Evolutionary conservation across 2,329 filamentous ascomycete species (phyloP), one percentile per base, ranked within the genome.

Genomic region (Seiridium unicorne): DNA sequence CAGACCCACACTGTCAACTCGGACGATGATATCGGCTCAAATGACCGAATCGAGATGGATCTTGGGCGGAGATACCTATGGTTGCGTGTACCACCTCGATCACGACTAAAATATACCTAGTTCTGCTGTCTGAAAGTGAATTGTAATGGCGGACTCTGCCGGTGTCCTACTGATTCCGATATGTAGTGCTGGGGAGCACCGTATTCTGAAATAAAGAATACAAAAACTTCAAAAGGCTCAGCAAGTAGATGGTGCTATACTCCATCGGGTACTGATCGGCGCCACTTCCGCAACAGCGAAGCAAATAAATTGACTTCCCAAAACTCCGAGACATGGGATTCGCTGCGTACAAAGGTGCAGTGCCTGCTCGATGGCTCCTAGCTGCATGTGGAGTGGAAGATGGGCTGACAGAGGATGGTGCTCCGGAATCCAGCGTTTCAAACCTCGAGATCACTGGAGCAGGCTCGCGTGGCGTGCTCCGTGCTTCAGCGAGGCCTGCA

Each of bases 251-350:
- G 7, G 38, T 53, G 49, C 49, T 53, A 53, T 36, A n/a, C 49
- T 40, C 35, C n/a, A 53, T 53, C 10, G 11, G 35, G 49, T 18
- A 53, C 49, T 53, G 49, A 53, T 53, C 49, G 34, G 34, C 49
- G 18, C 31, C 32, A 31, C 49, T 38, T 32, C 31, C 32, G 31
- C 35, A 35, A 34, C 32, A 31, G 49, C 49, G 49, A 53, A 53
- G 13, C 49, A 53, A 53, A 53, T 53, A 53, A 26, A 53, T 53
- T 53, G 49, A 35, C 32, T 53, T 53, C 49, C 49, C 49, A 53
- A 53, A 53, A 35, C 35, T 53, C 49, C 49, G 49, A 53, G 49
- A 35, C 49, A 34, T 32, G 49, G 49, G 34, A n/a, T 38, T 2
- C 7, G 49, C 13, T n/a, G 13, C 34, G 49, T 38, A n/a, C 18